These are phyloP conservation scores for Colletotrichum lentis DNA, from an alignment of 2,329 filamentous ascomycete species.

Conservation along the genomic window DNA sequence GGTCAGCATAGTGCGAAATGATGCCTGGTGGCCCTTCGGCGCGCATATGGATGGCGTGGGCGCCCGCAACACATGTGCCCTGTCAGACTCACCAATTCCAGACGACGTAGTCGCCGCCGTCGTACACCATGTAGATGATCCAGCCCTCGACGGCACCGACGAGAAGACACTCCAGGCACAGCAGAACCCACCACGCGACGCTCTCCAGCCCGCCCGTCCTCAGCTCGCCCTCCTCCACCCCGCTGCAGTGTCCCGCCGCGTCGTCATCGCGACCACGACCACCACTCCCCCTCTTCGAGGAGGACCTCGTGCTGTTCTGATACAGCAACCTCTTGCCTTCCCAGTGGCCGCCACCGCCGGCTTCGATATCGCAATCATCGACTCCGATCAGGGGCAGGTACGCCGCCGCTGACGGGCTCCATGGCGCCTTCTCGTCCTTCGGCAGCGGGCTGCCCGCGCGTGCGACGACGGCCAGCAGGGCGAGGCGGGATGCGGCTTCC, in stretches of 20 bases:
- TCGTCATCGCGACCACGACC: not conserved
- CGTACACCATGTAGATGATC: constrained; percentile 43
- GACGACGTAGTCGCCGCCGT: constrained; percentile 40
- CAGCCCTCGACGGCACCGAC: constrained; percentile 43
- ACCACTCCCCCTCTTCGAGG: not conserved
- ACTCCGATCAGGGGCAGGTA: constrained; percentile 13
- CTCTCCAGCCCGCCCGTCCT: constrained; percentile 23
- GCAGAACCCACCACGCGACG: constrained; percentile 42
- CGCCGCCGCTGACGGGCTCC: constrained; percentile 9
- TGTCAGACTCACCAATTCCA: constrained; percentile 41
- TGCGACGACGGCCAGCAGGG: constrained; percentile 16
- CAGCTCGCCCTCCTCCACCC: constrained; percentile 37
- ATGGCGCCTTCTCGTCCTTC: constrained; percentile 19
- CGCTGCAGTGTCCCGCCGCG: not conserved
- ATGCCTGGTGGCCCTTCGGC: no score
- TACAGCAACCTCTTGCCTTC: constrained; percentile 1
- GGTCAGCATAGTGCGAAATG: not conserved
- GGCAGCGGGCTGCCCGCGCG: constrained; percentile 1
- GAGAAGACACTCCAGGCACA: constrained; percentile 43
- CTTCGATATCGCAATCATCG: constrained; percentile 22
- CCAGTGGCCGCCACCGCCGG: not conserved
- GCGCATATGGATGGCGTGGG: no score
- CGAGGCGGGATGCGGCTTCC: constrained; percentile 20
- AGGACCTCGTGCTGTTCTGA: not conserved
- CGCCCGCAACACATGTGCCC: not conserved